Evolutionary conservation across 169 alveolate genomes (phyloP), one percentile per base, ranked within the genome.

Genomic region (Plasmodium sp.): DNA sequence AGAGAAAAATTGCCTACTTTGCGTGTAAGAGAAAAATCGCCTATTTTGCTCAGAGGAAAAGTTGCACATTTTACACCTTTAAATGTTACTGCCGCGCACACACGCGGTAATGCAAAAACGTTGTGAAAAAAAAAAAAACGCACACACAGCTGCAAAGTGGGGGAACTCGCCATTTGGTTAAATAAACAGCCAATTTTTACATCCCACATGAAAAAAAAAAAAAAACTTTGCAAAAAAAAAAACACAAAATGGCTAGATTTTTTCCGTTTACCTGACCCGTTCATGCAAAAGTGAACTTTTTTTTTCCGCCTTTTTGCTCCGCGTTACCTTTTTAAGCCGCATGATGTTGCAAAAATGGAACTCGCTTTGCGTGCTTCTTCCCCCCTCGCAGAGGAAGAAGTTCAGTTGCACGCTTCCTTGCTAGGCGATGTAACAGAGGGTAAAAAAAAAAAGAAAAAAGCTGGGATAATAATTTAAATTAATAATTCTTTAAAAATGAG

Each of bases 251-350:
- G 81, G 85, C 93, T 75, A 56, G 45, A 33, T 74, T 39, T 56
- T n/a, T 85, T 74, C 36, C 71, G 41, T 85, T 74, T 74, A 85
- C 93, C 34, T 85, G 85, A 75, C 85, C 41, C 34, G 79, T 85
- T 85, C 84, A 85, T 85, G 62, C 51, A 85, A 85, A 85, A 31
- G 48, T 71, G 48, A 27, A 62, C 74, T 71, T 67, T 83, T 83
- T 83, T 67, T 36, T 67, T 81, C 2, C 9, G 4, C 39, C 31
- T 67, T 81, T n/a, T 18, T 48, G 34, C 39, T 81, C 18, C 33
- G n/a, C 33, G 62, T 82, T n/a, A 2, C 33, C 48, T 83, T 67
- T 39, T n/a, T 36, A 18, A 10, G 31, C 45, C 31, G 22, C 74
- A 18, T 34, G 75, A 67, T 71, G 33, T 18, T 71, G 92, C 48